Conservation (phyloP, 805 yeast genomes). For the Pichia californica region DNA sequence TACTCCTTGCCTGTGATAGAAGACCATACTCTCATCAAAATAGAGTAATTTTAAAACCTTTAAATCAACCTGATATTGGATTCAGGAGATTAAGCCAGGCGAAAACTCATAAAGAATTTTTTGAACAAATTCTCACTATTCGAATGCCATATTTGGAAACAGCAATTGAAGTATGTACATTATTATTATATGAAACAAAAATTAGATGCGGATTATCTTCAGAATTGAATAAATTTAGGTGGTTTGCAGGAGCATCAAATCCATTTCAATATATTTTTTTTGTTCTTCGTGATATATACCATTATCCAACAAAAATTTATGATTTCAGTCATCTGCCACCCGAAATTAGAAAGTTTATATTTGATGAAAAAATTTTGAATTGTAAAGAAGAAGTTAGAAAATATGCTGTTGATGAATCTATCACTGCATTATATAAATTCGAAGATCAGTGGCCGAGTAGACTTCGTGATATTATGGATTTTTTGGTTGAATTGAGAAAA, state of each 20-base stretch:
- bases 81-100: slow-evolving; percentile 6
- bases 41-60: slow-evolving; percentile 9
- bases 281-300: slow-evolving; percentile 11
- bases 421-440: neutral
- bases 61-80: slow-evolving; percentile 2
- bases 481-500: slow-evolving; percentile 8
- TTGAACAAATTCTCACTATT: slow-evolving; percentile 5
- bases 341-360: slow-evolving; percentile 8
- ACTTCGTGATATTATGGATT: slow-evolving; percentile 8
- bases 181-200: slow-evolving; percentile 11
- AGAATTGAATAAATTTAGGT: slow-evolving; percentile 8
- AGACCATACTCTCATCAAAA: slow-evolving; percentile 10
- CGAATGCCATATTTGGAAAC: slow-evolving; percentile 5
- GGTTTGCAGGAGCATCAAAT: slow-evolving; percentile 13
- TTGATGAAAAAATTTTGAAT: slow-evolving; percentile 8
- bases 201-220: slow-evolving; percentile 5
- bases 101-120: slow-evolving; percentile 6
- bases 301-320: slow-evolving; percentile 10
- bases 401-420: slow-evolving; percentile 7
- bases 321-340: slow-evolving; percentile 8
- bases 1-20: slow-evolving; percentile 10
- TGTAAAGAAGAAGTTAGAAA: slow-evolving; percentile 10
- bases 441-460: slow-evolving; percentile 5
- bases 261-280: slow-evolving; percentile 14
- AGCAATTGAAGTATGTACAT: slow-evolving; percentile 7